Evolutionary conservation across 129 eudicot genomes (phyloP), one percentile per base, ranked within the genome.

Genomic region (sunflower (Helianthus annuus)): DNA sequence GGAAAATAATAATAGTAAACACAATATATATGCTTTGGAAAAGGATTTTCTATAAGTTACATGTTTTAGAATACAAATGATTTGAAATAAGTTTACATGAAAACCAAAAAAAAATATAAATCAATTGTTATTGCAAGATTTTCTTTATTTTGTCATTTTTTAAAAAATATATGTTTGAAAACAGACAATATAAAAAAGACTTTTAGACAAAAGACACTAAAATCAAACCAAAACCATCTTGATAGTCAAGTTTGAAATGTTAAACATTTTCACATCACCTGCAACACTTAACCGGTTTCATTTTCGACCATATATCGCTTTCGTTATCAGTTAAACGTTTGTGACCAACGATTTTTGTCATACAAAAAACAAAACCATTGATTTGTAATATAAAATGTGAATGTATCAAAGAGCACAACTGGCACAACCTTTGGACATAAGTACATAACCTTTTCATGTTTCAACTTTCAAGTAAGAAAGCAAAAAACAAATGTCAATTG

Each of bases 401-500:
- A 68, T 29, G 16, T 19, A 68, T 13, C 40, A 49, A 15, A 36
- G 52, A 29, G 42, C 32, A 27, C 32, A 27, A 27, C 32, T 27
- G 2, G 32, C 53, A 51, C 27, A 52, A 52, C 4, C 46, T 64
- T 52, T 40, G 63, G 53, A 61, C 11, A 34, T 48, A 48, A 61
- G 63, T 40, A 61, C 11, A 34, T 48, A 48, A 61, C 52, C 42
- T 17, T 63, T 59, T 71, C 27, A 9, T 29, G 56, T 22, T 34
- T 73, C 27, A 9, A 60, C 44, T 22, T 34, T 73, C 27, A 9
- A 60, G 66, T 65, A 53, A 65, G 56, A 74, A 64, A 64, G 13
- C 66, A 65, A 39, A 46, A 46, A 65, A 15, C 32, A 54, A 54
- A 75, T 65, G 79, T 75, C 48, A 75, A 54, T 44, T 64, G 56